Evolutionary conservation across 495 filamentous ascomycete genomes (phyloP).

Genomic region (Baudoinia panamericana): DNA sequence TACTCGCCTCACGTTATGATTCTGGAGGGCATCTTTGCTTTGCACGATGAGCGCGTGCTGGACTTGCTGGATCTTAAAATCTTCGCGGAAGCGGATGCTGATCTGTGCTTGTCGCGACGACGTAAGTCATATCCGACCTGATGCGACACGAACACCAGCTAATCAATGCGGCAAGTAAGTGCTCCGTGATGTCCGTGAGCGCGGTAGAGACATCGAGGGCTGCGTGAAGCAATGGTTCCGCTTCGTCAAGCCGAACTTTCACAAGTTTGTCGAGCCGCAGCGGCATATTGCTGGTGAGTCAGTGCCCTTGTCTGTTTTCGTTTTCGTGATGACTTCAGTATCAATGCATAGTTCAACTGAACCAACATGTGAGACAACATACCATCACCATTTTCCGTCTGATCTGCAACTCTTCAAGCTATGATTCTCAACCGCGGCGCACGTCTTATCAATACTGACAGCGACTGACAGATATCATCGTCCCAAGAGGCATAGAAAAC

Average conservation of each 20-base stretch:
- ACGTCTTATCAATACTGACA: conserved; percentile 14
- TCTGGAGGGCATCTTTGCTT: conserved; percentile 86
- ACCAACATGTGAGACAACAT: conserved; percentile 17
- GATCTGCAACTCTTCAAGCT: neutral
- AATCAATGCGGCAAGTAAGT: conserved; percentile 38
- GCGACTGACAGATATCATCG: conserved; percentile 61
- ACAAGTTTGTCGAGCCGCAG: conserved; percentile 81
- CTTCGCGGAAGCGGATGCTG: conserved; percentile 90
- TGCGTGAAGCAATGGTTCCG: conserved; percentile 96
- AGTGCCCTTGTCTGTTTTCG: neutral
- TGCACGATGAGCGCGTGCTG: conserved; percentile 76
- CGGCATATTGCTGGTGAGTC: conserved; percentile 55
- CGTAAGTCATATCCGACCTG: conserved; percentile 40
- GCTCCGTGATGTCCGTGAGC: conserved; percentile 69
- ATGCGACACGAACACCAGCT: conserved; percentile 6
- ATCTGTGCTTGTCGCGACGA: conserved; percentile 84
- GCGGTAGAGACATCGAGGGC: conserved; percentile 79
- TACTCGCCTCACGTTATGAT: conserved; percentile 96
- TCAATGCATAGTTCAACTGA: conserved; percentile 25
- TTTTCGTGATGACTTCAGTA: conserved; percentile 17
- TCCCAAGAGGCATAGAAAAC: conserved; percentile 89
- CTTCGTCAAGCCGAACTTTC: conserved; percentile 93
- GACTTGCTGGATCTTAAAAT: conserved; percentile 92
- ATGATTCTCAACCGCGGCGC: neutral
- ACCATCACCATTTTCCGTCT: conserved; percentile 15